Base-by-base conservation (phyloP, 2,329 filamentous ascomycete species). In the Penicillium sp. region DNA sequence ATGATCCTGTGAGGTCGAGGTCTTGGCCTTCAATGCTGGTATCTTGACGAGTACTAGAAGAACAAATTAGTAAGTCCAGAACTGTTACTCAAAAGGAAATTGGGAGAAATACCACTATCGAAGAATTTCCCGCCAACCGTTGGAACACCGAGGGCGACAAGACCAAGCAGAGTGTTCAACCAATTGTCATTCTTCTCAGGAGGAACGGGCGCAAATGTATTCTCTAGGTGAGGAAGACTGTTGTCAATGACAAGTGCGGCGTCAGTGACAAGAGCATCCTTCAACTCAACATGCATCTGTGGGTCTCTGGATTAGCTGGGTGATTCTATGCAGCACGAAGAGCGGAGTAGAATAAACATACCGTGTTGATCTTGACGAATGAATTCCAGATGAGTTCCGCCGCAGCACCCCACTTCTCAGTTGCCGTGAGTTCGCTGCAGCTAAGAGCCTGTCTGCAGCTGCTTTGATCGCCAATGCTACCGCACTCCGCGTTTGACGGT, bases 321-420 rank as follows among this genome's bases (percentile, higher is more conserved):
- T 42, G 5, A 7, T 21, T 42, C 16, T 21, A 21, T 9, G 10
- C 39, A 18, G 39, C 16, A 18, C 39, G 16, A 21, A 21, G 16
- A 21, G n/a, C 6, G 21, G 16, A 8, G 18, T 24, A 27, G 4
- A 27, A 27, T n/a, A 6, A 14, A 18, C 21, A n/a, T 27, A 43
- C 43, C 45, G 14, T 14, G n/a, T 47, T 13, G 29, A 61, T 47
- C 16, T 47, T 18, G 7, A 27, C 56, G 14, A 61, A 42, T 5
- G 58, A 61, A 38, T 56, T 52, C 45, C 22, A 59, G 45, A 63
- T 61, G 14, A 63, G 27, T 31, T 55, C n/a, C 11, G 49, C 60
- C 24, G 58, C 60, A 22, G 60, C 40, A 9, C 58, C 58, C 3
- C 56, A 56, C 1, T 11, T 49, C 4, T 43, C 32, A 38, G 13